phyloP scores from a whole-genome alignment of 148 eudicot genomes.

The Gaultheria prostrata region DNA sequence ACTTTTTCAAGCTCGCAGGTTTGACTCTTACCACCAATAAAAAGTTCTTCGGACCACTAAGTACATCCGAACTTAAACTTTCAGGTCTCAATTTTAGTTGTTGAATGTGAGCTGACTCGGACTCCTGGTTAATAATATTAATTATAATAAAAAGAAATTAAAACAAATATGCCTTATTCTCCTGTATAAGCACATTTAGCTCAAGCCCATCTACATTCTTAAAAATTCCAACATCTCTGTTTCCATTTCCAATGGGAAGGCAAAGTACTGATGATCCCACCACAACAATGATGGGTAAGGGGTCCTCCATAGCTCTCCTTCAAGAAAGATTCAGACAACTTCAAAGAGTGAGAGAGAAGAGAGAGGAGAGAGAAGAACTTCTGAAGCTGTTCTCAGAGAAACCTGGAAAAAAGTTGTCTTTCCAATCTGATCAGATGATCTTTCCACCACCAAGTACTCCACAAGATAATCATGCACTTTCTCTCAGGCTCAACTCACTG shows the following conservation, averaged over 20 bases:
- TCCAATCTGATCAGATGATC: constrained; percentile 4
- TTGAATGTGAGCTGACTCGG: too few species aligned
- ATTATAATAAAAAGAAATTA: background rate
- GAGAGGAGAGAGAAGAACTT: constrained; percentile 14
- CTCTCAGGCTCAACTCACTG: constrained; percentile 10
- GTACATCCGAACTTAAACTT: too few species aligned
- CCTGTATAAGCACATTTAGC: background rate
- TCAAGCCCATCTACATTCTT: background rate
- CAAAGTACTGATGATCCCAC: background rate
- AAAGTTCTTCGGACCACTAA: too few species aligned
- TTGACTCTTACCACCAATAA: too few species aligned
- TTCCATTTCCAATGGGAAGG: background rate
- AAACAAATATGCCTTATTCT: background rate
- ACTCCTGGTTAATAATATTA: too few species aligned
- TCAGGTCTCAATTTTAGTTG: too few species aligned
- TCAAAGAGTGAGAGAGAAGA: constrained; percentile 4
- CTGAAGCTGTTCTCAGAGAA: constrained; percentile 10
- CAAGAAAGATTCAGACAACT: constrained; percentile 20
- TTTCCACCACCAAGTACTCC: constrained; percentile 4
- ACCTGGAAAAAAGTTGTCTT: constrained; percentile 1
- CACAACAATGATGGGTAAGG: constrained; percentile 1
- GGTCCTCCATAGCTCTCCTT: constrained; percentile 10
- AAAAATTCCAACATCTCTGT: background rate
- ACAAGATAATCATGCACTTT: constrained; percentile 12
- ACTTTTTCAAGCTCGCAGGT: too few species aligned